These are phyloP conservation scores for Ganoderma boninense DNA, from an alignment of 1,284 basidiomycete genomes.

Conservation along the genomic window DNA sequence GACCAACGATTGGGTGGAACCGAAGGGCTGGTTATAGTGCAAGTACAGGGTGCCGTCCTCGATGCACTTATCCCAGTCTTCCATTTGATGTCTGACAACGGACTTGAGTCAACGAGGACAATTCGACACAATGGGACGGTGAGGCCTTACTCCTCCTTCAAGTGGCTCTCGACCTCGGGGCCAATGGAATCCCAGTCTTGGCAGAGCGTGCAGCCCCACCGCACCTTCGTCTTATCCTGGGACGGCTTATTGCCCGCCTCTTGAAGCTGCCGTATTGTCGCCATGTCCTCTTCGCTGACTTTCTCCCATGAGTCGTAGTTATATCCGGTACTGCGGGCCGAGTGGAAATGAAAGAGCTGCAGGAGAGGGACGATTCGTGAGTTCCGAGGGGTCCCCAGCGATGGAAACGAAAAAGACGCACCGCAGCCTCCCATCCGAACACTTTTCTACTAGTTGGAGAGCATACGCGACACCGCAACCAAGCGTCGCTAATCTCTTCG, in stretches of 20 bases:
- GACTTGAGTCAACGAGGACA: neutral
- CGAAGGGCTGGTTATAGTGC: neutral
- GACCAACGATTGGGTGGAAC: neutral
- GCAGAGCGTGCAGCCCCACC: slow-evolving; percentile 1
- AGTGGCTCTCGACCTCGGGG: neutral
- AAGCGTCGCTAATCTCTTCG: neutral
- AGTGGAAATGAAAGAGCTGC: neutral
- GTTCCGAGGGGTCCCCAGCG: neutral
- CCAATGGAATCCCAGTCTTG: neutral
- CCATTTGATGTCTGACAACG: neutral
- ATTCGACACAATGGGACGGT: neutral
- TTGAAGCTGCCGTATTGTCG: neutral
- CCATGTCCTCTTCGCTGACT: neutral
- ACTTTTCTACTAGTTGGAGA: neutral
- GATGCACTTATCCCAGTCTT: neutral
- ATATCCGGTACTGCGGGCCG: neutral
- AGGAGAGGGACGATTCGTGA: neutral
- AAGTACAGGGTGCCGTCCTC: neutral
- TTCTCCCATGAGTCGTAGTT: neutral
- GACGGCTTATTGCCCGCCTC: neutral
- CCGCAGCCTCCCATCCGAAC: neutral
- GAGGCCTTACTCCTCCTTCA: neutral
- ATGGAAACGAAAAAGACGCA: neutral
- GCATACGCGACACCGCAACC: neutral
- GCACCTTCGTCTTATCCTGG: neutral